Percentiles rank a stretch among this genome's conserved stretches.
Evolutionary conservation across 2,329 filamentous ascomycete species (phyloP).

Genomic region (Teratosphaeria destructans): DNA sequence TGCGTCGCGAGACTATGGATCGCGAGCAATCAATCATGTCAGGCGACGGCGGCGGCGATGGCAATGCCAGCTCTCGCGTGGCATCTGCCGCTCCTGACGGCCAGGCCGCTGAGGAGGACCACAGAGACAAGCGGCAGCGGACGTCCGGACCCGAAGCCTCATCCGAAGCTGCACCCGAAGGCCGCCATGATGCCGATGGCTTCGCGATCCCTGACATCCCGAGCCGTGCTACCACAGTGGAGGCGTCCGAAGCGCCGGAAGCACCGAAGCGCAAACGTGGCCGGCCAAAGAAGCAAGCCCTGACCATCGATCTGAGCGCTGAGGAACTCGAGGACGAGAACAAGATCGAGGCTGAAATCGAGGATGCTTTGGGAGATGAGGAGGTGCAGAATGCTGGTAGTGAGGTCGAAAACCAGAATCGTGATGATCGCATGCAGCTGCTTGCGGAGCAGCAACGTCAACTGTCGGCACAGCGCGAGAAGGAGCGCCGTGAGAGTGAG

Average conservation of each 20-base stretch:
- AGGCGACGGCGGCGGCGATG: slow-evolving; percentile 9
- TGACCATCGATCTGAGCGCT: slow-evolving; percentile 25
- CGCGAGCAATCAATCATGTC: slow-evolving; percentile 2
- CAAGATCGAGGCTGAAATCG: slow-evolving; percentile 37
- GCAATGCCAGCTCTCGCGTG: slow-evolving; percentile 4
- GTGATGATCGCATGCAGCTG: slow-evolving; percentile 17
- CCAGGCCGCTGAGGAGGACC: background rate
- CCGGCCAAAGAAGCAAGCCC: slow-evolving; percentile 21
- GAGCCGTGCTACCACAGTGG: background rate
- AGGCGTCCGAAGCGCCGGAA: slow-evolving; percentile 10
- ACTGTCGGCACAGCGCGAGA: slow-evolving; percentile 36
- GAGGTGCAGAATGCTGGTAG: slow-evolving; percentile 20
- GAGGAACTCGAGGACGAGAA: slow-evolving; percentile 39
- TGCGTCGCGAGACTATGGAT: slow-evolving; percentile 4
- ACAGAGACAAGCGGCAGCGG: slow-evolving; percentile 12
- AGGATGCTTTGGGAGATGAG: slow-evolving; percentile 22
- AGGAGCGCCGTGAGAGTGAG: slow-evolving; percentile 39
- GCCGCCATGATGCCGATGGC: slow-evolving; percentile 31
- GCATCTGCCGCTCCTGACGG: slow-evolving; percentile 3
- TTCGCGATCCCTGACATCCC: slow-evolving; percentile 29
- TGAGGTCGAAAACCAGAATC: slow-evolving; percentile 21
- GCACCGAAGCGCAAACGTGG: slow-evolving; percentile 27
- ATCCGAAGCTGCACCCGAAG: slow-evolving; percentile 3
- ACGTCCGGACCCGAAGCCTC: slow-evolving; percentile 3
- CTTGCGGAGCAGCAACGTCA: slow-evolving; percentile 20